Evolutionary conservation across 2,329 filamentous ascomycete genomes (phyloP).

Genomic region (Plectosphaerella plurivora): DNA sequence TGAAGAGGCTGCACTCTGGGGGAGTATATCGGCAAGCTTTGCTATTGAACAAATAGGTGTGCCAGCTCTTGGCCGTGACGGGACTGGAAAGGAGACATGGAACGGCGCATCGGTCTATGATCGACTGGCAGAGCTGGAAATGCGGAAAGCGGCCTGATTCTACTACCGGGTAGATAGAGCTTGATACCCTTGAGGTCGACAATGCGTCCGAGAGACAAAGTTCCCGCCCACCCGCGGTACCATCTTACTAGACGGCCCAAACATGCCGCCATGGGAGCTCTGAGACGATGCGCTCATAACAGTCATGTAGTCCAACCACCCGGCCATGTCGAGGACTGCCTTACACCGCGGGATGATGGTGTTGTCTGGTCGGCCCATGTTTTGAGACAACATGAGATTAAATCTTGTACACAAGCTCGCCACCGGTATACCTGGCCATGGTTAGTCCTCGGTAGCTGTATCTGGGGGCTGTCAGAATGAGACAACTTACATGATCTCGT

Average conservation of each 20-base stretch:
- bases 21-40: constrained; percentile 80
- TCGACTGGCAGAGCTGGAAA: constrained; percentile 47
- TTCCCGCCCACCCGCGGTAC: too few relatives aligned
- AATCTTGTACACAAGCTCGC: constrained; percentile 67
- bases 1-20: constrained; percentile 72
- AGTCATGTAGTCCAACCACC: too few relatives aligned
- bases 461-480: constrained; percentile 3
- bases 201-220: neutral
- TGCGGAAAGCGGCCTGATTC: constrained; percentile 15
- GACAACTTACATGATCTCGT: constrained; percentile 82
- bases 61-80: constrained; percentile 50
- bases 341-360: too few relatives aligned
- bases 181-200: neutral
- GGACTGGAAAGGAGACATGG: constrained; percentile 52
- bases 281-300: too few relatives aligned
- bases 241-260: too few relatives aligned
- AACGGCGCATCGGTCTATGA: constrained; percentile 52
- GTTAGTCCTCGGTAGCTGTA: too few relatives aligned
- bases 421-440: constrained; percentile 47
- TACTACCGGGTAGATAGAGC: neutral
- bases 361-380: too few relatives aligned
- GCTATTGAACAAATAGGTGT: constrained; percentile 93
- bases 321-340: too few relatives aligned
- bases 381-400: constrained; percentile 24
- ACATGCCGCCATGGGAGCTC: too few relatives aligned